A percentile compares a stretch with the other conserved stretches of the same genome.
Conservation (phyloP, 257 asterid species). For the Forsythia suspensa region DNA sequence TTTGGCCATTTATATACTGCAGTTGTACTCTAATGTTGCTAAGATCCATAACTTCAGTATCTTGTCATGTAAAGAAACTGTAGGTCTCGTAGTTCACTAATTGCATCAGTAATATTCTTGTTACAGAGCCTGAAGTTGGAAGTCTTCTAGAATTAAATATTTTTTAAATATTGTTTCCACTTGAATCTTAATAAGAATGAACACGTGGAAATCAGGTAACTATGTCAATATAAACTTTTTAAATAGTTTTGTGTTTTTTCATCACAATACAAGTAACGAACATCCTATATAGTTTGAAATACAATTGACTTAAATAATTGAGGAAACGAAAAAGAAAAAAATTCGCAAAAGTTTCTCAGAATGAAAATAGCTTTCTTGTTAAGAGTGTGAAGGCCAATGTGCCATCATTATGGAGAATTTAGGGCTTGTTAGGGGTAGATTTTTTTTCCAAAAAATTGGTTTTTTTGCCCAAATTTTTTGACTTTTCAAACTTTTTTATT, state of each 20-base stretch:
- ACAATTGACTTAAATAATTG: no score
- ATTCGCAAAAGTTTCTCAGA: background rate
- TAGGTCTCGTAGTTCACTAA: background rate
- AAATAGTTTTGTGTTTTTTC: background rate
- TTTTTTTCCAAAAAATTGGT: no score
- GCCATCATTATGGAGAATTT: background rate
- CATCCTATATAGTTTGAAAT: background rate
- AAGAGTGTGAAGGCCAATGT: background rate
- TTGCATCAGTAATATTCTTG: background rate
- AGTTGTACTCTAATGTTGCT: background rate
- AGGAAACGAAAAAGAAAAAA: background rate
- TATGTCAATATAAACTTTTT: background rate
- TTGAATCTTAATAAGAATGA: background rate
- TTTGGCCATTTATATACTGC: background rate
- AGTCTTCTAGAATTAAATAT: background rate
- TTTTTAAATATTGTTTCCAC: background rate
- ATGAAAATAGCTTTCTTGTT: background rate
- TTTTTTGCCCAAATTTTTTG: no score
- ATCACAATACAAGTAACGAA: background rate
- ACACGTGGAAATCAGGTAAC: background rate
- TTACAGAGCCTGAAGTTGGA: background rate
- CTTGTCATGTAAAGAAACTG: background rate
- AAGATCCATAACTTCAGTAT: background rate
- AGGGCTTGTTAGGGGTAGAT: no score
- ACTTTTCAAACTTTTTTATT: no score